These are phyloP conservation scores for Curvularia verruculosa DNA, from an alignment of 2,329 filamentous ascomycete species.

Conservation along the genomic window DNA sequence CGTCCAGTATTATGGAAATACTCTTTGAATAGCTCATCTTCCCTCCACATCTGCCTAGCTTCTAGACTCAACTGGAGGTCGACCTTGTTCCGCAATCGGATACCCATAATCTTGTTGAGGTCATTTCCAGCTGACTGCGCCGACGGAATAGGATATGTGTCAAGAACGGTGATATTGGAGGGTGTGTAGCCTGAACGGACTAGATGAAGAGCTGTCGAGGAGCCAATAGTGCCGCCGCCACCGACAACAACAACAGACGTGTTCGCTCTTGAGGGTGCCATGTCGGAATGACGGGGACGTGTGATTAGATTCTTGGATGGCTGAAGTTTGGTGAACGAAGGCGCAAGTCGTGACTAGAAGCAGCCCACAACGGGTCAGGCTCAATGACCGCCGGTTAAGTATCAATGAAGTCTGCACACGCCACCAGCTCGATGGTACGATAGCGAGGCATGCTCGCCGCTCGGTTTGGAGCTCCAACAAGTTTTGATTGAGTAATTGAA, in stretches of 20 bases:
- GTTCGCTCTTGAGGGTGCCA: slow-evolving; percentile 26
- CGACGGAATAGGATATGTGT: slow-evolving; percentile 55
- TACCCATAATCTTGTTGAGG: slow-evolving; percentile 57
- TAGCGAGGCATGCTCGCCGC: slow-evolving; percentile 11
- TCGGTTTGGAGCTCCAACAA: slow-evolving; percentile 1
- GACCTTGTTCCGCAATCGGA: slow-evolving; percentile 50
- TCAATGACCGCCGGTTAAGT: slow-evolving; percentile 17
- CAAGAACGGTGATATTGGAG: slow-evolving; percentile 56
- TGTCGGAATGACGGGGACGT: slow-evolving; percentile 4
- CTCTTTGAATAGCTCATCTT: slow-evolving; percentile 54
- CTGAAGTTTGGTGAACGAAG: background rate
- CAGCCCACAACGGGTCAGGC: slow-evolving; percentile 10
- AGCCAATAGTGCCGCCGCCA: slow-evolving; percentile 61
- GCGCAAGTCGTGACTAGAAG: slow-evolving; percentile 13
- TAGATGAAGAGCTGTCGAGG: slow-evolving; percentile 60
- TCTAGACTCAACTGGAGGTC: slow-evolving; percentile 42
- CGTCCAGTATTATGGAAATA: slow-evolving; percentile 56
- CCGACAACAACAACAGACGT: slow-evolving; percentile 51
- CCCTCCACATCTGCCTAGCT: slow-evolving; percentile 52
- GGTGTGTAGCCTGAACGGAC: slow-evolving; percentile 56
- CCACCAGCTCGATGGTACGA: slow-evolving; percentile 20
- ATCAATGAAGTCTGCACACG: slow-evolving; percentile 22
- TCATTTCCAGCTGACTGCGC: slow-evolving; percentile 59
- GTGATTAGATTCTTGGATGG: background rate
- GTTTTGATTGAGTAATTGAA: slow-evolving; percentile 17